Evolutionary conservation across 2,329 filamentous ascomycete genomes (phyloP), one percentile per base, ranked within the genome.

Genomic region (Xylaria sp.): DNA sequence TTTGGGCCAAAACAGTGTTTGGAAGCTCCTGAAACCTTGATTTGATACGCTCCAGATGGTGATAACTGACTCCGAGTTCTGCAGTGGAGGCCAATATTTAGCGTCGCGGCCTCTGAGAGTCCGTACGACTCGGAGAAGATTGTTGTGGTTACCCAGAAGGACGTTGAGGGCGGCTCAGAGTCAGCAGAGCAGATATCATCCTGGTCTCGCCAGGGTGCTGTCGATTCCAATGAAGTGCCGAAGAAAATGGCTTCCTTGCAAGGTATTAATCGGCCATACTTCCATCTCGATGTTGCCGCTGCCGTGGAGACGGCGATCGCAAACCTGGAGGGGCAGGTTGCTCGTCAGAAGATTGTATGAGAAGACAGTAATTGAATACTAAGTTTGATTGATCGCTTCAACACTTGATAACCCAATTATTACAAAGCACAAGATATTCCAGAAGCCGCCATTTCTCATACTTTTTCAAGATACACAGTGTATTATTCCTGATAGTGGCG

Each of bases 271-370:
- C 76, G 84, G 71, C 85, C 85, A 6, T 85, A 82, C 75, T 87
- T 87, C 77, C 85, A 87, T 66, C 80, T 86, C 33, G 85, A 87
- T 71, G 72, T 87, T 44, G 81, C 84, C 31, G 83, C 83, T 66
- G 84, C 84, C 3, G 79, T 85, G 6, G 83, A 85, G 74, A 82
- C 81, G 33, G 80, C 82, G 2, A 76, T 83, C 44, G 67, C 76
- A 4, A 80, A 82, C 46, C 78, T 81, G 11, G 56, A 70, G 48
- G 68, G 71, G 0, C 13, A n/a, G 38, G 6, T 63, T 59, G 44
- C 54, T n/a, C 44, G 38, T 40, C 42, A 63, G 15, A 69, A 69
- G 53, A 46, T 59, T 20, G 53, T 53, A 23, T 66, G n/a, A 62
- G 40, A 33, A 38, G 23, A 36, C 51, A 40, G 23, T 36, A 26